Evolutionary conservation across 2,329 filamentous ascomycete species (phyloP).

Genomic region (Cordyceps pruinosa): DNA sequence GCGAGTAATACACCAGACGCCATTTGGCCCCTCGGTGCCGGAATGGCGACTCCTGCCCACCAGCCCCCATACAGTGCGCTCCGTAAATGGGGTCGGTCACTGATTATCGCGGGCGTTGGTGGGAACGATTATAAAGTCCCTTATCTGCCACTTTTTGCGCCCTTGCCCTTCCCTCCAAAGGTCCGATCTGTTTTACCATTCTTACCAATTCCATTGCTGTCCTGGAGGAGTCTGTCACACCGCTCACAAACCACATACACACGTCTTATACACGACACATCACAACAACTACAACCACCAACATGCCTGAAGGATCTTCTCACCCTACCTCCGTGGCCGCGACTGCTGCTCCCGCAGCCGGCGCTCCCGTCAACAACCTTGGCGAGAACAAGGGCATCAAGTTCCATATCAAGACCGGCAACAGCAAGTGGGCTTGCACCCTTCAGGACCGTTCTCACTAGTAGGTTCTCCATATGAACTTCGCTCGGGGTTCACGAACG

Average conservation of each 20-base stretch:
- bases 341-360: slow-evolving; percentile 16
- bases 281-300: slow-evolving; percentile 4
- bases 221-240: slow-evolving; percentile 10
- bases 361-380: slow-evolving; percentile 15
- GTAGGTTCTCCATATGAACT: slow-evolving; percentile 26
- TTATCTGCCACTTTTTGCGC: not conserved
- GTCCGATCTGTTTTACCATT: not conserved
- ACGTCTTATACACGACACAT: not conserved
- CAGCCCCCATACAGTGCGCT: not conserved
- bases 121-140: slow-evolving; percentile 6
- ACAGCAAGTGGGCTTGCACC: slow-evolving; percentile 32
- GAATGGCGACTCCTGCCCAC: not conserved
- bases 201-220: not conserved
- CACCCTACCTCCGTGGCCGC: slow-evolving; percentile 10
- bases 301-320: slow-evolving; percentile 14
- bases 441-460: slow-evolving; percentile 38
- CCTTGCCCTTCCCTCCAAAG: not conserved
- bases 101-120: slow-evolving; percentile 3
- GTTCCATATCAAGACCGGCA: slow-evolving; percentile 41
- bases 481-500: too few species aligned
- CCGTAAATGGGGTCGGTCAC: not conserved
- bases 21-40: slow-evolving; percentile 8
- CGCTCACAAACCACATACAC: too few species aligned
- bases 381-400: slow-evolving; percentile 36
- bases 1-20: slow-evolving; percentile 11